phyloP scores from a whole-genome alignment of 345 rosid species.

The Laguncularia racemosa region DNA sequence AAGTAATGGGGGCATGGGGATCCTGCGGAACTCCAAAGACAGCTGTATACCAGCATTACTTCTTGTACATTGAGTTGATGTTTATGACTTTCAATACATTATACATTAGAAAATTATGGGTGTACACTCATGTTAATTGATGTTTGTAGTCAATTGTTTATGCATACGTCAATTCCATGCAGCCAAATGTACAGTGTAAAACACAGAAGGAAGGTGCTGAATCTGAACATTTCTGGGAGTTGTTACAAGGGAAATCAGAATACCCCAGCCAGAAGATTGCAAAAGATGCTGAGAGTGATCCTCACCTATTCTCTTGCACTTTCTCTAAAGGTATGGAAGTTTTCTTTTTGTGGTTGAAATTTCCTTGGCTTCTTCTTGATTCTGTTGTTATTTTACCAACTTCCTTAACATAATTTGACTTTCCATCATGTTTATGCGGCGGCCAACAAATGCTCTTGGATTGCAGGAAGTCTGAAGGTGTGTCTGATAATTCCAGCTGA shows the following conservation, averaged over 20 bases:
- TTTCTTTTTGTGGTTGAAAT: slow-evolving; percentile 8
- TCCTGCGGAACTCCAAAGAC: no score
- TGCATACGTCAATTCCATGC: slow-evolving; percentile 22
- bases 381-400: slow-evolving; percentile 3
- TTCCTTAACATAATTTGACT: slow-evolving; percentile 11
- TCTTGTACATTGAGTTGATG: no score
- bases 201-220: slow-evolving; percentile 95
- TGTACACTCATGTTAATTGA: no score
- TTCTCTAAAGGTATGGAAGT: slow-evolving; percentile 52
- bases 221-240: slow-evolving; percentile 86
- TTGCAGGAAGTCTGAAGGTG: slow-evolving; percentile 85
- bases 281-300: slow-evolving; percentile 75
- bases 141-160: background rate
- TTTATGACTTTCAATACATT: no score
- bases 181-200: slow-evolving; percentile 80
- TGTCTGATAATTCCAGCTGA: slow-evolving; percentile 16
- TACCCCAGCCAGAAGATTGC: slow-evolving; percentile 65
- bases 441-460: slow-evolving; percentile 18
- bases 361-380: background rate
- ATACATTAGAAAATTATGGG: no score
- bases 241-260: slow-evolving; percentile 83
- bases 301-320: slow-evolving; percentile 86
- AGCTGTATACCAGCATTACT: no score
- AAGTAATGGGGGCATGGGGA: no score
- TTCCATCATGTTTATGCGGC: slow-evolving; percentile 18